Conservation (phyloP, 805 yeast genomes). For the Metschnikowia aberdeeniae region DNA sequence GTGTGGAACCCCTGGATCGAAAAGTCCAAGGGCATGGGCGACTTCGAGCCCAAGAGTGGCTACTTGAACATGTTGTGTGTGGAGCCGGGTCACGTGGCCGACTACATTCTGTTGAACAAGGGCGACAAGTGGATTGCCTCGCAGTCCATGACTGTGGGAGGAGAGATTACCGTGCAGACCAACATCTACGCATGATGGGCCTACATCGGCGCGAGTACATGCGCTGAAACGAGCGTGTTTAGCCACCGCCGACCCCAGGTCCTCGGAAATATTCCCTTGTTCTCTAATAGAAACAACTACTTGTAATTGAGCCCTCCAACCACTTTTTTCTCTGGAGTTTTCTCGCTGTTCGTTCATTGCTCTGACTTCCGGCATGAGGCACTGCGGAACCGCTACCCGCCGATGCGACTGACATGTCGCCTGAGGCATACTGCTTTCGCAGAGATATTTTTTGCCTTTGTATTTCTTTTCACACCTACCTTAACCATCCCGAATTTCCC, state of each 20-base stretch:
- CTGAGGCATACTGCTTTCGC: conserved; percentile 1
- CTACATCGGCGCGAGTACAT: background rate
- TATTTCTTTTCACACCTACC: background rate
- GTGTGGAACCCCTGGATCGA: conserved; percentile 98
- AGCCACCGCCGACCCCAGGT: too few species aligned
- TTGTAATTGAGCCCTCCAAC: too few species aligned
- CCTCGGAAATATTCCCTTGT: too few species aligned
- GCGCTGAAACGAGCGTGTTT: too few species aligned
- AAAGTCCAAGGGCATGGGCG: conserved; percentile 78
- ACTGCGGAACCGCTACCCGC: conserved; percentile 1
- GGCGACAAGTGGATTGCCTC: conserved; percentile 74
- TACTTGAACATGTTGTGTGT: conserved; percentile 86
- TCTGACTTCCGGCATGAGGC: background rate
- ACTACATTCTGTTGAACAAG: conserved; percentile 59
- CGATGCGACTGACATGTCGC: background rate
- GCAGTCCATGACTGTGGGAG: conserved; percentile 56
- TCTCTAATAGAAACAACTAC: too few species aligned
- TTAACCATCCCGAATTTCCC: background rate
- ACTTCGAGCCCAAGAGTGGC: conserved; percentile 83
- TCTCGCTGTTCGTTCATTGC: too few species aligned
- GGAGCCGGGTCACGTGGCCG: conserved; percentile 87
- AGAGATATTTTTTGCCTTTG: background rate
- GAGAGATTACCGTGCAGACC: conserved; percentile 59
- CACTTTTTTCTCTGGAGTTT: too few species aligned
- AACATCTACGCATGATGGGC: conserved; percentile 25